Evolutionary conservation across 2,329 filamentous ascomycete species (phyloP), one percentile per base, ranked within the genome.

Genomic region (Calonectria pseudoreteaudii): DNA sequence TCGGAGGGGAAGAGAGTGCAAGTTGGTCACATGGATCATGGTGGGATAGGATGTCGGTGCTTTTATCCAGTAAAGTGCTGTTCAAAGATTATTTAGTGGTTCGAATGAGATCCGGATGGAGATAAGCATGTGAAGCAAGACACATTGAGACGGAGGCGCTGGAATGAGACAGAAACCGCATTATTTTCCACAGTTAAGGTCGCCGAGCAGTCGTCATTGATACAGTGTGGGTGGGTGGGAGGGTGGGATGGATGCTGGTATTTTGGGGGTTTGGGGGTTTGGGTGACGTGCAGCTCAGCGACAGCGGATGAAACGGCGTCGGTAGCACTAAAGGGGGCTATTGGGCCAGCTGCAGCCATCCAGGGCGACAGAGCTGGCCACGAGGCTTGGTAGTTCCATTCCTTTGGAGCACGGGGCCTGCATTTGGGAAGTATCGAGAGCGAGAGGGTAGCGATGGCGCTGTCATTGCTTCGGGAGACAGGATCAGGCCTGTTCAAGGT

Each of bases 271-370:
- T 68, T 34, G n/a, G 44, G 58, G 31, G 56, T 23, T 56, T 38
- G 41, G 26, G 44, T 70, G 68, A 70, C 68, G 60, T 65, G 68
- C 68, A 70, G 36, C 34, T 23, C 44, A 44, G 38, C 47, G 65
- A 31, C 36, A 38, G 44, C 23, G 44, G 65, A 66, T 28, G 41
- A 28, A 72, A 56, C 30, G 60, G 71, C 44, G 34, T 23, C 50
- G 36, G 62, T 18, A 65, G 64, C 23, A 44, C 52, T 70, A 34
- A 47, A 67, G 28, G 62, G 62, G 23, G 67, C 50, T 23, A 67
- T 67, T 67, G 67, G 67, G 50, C 69, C 62, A 67, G 69, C 49
- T 49, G 60, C 38, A 26, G 38, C 67, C 67, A 73, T 41, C 50
- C 66, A 68, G 60, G 26, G 49, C 31, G 49, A 30, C 56, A 62